Evolutionary conservation across 805 yeast genomes (phyloP).

Genomic region (Barnettozyma sp.): DNA sequence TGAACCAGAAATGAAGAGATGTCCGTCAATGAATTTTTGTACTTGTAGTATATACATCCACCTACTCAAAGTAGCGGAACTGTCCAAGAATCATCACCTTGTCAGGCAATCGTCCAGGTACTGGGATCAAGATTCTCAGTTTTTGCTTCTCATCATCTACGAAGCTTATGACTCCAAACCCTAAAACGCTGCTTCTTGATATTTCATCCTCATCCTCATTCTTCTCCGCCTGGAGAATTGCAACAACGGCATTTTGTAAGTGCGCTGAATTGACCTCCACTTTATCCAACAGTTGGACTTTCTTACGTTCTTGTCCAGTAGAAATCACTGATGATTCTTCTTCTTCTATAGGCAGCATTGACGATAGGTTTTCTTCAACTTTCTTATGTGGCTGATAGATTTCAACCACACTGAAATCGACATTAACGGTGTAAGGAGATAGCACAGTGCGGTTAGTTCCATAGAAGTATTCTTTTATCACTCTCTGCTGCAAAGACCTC

Average conservation of each 20-base stretch:
- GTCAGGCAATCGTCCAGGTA: conserved; percentile 79
- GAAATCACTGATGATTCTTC: conserved; percentile 24
- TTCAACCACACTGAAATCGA: conserved; percentile 51
- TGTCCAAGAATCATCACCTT: conserved; percentile 69
- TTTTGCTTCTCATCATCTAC: conserved; percentile 71
- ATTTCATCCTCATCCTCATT: conserved; percentile 43
- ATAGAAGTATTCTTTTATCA: conserved; percentile 84
- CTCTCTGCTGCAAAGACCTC: conserved; percentile 65
- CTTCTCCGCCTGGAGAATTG: conserved; percentile 46
- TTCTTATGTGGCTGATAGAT: conserved; percentile 48
- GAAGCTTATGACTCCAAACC: conserved; percentile 52
- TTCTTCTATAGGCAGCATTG: conserved; percentile 25
- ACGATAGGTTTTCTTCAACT: conserved; percentile 13
- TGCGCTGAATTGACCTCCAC: conserved; percentile 44
- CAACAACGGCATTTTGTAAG: conserved; percentile 72
- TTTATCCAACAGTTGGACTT: conserved; percentile 20
- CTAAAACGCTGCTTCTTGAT: conserved; percentile 54
- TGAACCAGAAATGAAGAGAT: too few species aligned
- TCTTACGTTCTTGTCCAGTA: conserved; percentile 5
- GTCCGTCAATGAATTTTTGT: neutral
- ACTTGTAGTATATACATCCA: neutral
- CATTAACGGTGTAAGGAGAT: conserved; percentile 81
- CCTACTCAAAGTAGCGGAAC: conserved; percentile 72
- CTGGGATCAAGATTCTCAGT: conserved; percentile 71
- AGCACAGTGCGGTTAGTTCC: conserved; percentile 62